Base-by-base conservation (phyloP, 2,329 filamentous ascomycete species). In the Fusarium armeniacum region DNA sequence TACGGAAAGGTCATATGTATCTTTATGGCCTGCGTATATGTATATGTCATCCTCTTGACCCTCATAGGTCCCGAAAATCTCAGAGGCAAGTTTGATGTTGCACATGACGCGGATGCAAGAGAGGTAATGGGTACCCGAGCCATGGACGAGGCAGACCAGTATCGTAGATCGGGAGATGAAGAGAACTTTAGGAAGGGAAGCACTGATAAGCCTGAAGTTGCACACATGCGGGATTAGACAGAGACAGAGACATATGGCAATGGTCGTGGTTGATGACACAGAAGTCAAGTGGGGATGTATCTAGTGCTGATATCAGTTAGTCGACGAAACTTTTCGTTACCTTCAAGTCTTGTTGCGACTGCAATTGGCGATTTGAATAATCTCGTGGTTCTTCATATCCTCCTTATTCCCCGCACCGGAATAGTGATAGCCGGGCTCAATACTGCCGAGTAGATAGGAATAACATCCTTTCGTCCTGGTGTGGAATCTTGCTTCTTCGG, bases 1-100 rank as follows among this genome's bases (percentile, higher is more conserved):
- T 97, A 97, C 72, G 93, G 93, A 40, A 90, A 90, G 72, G 93
- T 97, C 12, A 95, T 97, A 69, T 93, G 90, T 76, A 96, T 97
- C 75, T 97, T 97, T 80, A 94, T 97, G 91, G 94, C 86, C 1
- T 93, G 91, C 71, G 93, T 97, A 2, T 97, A 87, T 72, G 85
- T 76, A 28, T 90, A 88, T 63, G 82, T 87, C n/a, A 83, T 90
- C 38, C 2, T 88, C 8, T 76, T 93, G 57, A 90, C 90, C 0
- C 78, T 92, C 12, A 44, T 92, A 5, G 91, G 91, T 0, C 86
- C 86, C 1, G 86, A 88, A 79, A 82, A 86, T 61, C 74, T 87
- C 55, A 76, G 80, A 35, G 81, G 83, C 68, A 84, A 81, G 68
- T 87, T 88, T 69, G 85, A 86, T 56, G 80, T 85, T 1, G 79